Conservation (phyloP, 257 asterid genomes). For the Leptodermis oblonga region DNA sequence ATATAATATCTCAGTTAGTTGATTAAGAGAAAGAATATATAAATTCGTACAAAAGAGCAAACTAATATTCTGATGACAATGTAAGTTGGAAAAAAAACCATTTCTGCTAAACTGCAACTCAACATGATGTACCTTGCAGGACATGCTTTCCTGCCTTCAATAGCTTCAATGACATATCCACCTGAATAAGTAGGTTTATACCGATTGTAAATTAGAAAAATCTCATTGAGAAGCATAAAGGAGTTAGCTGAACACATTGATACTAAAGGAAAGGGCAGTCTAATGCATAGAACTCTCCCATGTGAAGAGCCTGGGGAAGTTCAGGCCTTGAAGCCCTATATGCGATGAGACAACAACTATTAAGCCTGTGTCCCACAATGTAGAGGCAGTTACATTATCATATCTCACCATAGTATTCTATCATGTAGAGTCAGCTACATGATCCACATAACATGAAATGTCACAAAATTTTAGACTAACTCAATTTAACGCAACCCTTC, state of each 20-base stretch:
- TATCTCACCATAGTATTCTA: no score
- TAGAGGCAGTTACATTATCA: no score
- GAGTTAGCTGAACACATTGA: background rate
- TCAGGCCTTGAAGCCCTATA: background rate
- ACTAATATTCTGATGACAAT: background rate
- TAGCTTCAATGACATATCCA: conserved; percentile 80
- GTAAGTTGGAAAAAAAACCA: background rate
- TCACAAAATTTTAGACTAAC: no score
- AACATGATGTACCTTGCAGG: conserved; percentile 68
- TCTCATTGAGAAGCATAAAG: background rate
- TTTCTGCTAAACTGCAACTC: conserved; percentile 8
- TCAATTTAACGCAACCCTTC: no score
- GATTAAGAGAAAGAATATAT: conserved; percentile 15
- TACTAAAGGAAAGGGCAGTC: background rate
- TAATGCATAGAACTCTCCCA: background rate
- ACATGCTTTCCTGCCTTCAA: conserved; percentile 87
- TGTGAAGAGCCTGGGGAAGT: background rate
- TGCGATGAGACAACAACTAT: background rate
- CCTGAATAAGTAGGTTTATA: conserved; percentile 44
- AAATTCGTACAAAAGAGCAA: background rate
- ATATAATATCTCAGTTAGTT: conserved; percentile 32
- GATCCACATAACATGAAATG: no score
- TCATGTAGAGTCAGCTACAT: no score
- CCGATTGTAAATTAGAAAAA: background rate
- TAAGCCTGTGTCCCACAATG: background rate